Conservation (phyloP, 75 land plant species). For the Cryptomeria japonica region DNA sequence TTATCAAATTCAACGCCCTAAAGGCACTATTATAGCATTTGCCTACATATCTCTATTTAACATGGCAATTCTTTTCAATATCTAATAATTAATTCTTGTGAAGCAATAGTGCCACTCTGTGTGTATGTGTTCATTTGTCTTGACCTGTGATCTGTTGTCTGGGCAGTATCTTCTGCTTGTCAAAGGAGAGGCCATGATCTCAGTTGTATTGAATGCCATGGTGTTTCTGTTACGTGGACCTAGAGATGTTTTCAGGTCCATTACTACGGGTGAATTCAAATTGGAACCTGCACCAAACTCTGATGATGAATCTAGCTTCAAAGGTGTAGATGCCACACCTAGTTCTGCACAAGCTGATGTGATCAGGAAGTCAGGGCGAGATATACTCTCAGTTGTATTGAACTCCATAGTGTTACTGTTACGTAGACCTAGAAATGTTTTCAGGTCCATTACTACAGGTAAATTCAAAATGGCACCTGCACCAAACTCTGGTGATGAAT, state of each 20-base stretch:
- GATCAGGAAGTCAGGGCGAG: neutral
- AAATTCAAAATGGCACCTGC: neutral
- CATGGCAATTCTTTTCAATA: neutral
- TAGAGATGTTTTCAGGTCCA: neutral
- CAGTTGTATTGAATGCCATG: conserved; percentile 18
- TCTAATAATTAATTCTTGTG: no score
- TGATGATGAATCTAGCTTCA: neutral
- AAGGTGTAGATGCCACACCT: neutral
- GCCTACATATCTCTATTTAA: neutral
- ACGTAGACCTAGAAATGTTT: neutral
- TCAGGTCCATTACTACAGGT: neutral
- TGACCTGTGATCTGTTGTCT: neutral
- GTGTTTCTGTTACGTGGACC: neutral
- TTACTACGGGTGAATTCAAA: no score
- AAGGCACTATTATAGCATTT: neutral
- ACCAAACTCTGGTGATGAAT: neutral
- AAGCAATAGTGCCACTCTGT: neutral
- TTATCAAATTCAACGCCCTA: neutral
- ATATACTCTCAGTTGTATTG: neutral
- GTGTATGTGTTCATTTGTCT: neutral
- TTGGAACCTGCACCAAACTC: neutral
- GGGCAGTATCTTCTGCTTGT: conserved; percentile 67
- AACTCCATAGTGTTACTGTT: neutral
- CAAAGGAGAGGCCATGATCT: conserved; percentile 65
- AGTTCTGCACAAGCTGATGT: neutral